Percentiles rank a stretch among this genome's conserved stretches.
Evolutionary conservation across 2,329 filamentous ascomycete species (phyloP).

Genomic region (Penicillium corylophilum): DNA sequence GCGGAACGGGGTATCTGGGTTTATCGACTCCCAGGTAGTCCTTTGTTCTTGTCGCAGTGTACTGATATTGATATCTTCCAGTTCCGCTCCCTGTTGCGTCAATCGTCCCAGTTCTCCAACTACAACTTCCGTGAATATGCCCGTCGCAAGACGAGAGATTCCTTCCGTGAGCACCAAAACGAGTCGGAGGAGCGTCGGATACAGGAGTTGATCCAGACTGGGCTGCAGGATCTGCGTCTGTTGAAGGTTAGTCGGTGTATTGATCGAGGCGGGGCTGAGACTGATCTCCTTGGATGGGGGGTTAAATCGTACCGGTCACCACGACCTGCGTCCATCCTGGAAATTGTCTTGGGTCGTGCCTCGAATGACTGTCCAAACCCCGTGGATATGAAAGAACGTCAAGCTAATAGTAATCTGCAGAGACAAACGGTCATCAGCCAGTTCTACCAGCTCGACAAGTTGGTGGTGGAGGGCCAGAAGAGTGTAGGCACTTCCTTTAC

Average conservation of each 20-base stretch:
- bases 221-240: conserved; percentile 79
- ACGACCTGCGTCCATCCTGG: neutral
- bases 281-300: neutral
- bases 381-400: neutral
- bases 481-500: conserved; percentile 54
- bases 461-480: conserved; percentile 88
- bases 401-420: conserved; percentile 56
- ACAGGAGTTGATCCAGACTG: conserved; percentile 87
- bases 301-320: neutral
- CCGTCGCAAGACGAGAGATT: conserved; percentile 82
- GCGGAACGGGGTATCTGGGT: neutral
- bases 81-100: conserved; percentile 90
- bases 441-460: conserved; percentile 86
- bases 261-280: neutral
- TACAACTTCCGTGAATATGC: conserved; percentile 99
- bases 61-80: conserved; percentile 37
- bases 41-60: neutral
- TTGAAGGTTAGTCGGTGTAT: conserved; percentile 69
- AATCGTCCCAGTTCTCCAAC: conserved; percentile 80
- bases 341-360: neutral
- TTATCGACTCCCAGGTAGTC: neutral
- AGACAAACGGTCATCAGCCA: conserved; percentile 93
- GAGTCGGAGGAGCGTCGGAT: conserved; percentile 73
- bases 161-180: conserved; percentile 76
- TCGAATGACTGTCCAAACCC: neutral